These are phyloP conservation scores for Arachis monticola DNA, from an alignment of 331 rosid genomes.

Conservation along the genomic window DNA sequence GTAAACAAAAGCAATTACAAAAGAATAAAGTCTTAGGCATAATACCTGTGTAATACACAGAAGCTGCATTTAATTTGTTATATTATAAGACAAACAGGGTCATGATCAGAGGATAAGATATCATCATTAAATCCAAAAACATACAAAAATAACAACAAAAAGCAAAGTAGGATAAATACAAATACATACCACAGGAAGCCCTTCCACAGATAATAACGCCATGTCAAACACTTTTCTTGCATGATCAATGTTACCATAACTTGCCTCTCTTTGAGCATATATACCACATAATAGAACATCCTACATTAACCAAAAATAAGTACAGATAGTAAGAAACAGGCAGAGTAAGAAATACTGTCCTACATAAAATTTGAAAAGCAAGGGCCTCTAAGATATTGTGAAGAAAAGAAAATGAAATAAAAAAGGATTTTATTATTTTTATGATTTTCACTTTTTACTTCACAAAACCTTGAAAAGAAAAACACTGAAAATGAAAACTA, in stretches of 20 bases:
- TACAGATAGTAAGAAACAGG: constrained; percentile 10
- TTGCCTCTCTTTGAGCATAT: constrained; percentile 92
- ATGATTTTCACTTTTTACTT: no score
- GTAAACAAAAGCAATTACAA: constrained; percentile 25
- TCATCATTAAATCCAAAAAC: neutral
- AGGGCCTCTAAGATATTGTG: constrained; percentile 74
- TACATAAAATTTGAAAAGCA: constrained; percentile 19
- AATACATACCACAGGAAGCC: constrained; percentile 73
- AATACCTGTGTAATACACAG: neutral
- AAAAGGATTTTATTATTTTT: no score
- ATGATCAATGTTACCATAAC: constrained; percentile 73
- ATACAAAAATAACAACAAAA: neutral
- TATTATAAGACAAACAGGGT: neutral
- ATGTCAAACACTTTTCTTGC: constrained; percentile 95
- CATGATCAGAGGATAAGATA: neutral
- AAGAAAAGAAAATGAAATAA: constrained; percentile 55
- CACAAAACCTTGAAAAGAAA: no score
- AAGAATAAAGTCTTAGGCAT: constrained; percentile 11
- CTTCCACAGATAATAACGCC: constrained; percentile 82
- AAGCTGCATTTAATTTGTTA: neutral
- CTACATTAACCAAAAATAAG: constrained; percentile 49
- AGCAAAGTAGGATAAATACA: constrained; percentile 3
- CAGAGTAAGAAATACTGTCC: constrained; percentile 1
- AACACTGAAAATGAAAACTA: no score
- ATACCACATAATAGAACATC: constrained; percentile 89